Evolutionary conservation across 306 rosid genomes (phyloP), one percentile per base, ranked within the genome.

Genomic region (Prunus mira): DNA sequence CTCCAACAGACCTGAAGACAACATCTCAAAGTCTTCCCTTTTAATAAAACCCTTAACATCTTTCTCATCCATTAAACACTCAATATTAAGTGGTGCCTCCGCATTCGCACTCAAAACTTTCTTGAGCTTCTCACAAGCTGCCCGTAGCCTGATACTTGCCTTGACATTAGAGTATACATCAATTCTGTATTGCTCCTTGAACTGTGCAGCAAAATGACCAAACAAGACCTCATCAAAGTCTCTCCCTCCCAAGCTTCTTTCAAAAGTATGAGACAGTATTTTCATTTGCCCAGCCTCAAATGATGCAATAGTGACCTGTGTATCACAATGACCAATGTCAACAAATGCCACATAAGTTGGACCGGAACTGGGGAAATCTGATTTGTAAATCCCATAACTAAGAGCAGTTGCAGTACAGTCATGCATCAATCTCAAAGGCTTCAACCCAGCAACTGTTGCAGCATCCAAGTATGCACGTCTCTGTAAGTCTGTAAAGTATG

Each of bases 381-480:
- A 78, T 82, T 87, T 89, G 83, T 88, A 93, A 87, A 91, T 87
- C 77, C 98, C 97, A 76, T 85, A 93, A 78, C 92, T 77, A 82
- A 92, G 98, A 64, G 98, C 98, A 81, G 96, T 96, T 64, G 99
- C 99, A 76, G 99, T 89, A 80, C 96, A 89, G 79, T 96, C 99
- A 71, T 96, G 98, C 84, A 92, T 82, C 89, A 96, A 86, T 75
- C 98, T 88, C 83, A 92, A 76, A 74, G 99, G 96, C 68, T 88
- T 89, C 85, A 96, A 81, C 64, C 97, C 98, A 71, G 93, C 92
- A 81, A 96, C 91, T 56, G 70, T 67, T 4, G 99, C 97, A 12
- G 98, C 98, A 78, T 89, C 87, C 79, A 91, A 86, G 82, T 92
- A 96, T 2, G 90, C 88, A 19, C 87, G 91, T 78, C 99, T 88